Conservation (phyloP, 1,284 basidiomycete species). For the Blastosporella zonata region DNA sequence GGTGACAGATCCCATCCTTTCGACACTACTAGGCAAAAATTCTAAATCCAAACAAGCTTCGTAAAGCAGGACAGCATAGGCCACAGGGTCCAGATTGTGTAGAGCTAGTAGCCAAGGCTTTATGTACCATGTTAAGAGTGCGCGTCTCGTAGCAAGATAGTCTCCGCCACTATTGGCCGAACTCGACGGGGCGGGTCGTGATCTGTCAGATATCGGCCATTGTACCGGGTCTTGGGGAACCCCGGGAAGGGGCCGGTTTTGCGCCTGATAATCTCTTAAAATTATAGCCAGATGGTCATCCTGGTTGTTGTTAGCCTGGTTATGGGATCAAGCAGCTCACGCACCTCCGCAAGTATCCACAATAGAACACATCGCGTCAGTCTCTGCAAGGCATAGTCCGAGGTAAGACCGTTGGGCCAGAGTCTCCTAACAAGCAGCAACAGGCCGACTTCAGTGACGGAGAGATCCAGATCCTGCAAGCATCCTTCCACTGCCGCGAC, state of each 20-base stretch:
- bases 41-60: slow-evolving; percentile 48
- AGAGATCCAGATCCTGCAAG: slow-evolving; percentile 65
- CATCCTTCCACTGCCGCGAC: slow-evolving; percentile 71
- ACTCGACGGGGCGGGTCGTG: slow-evolving; percentile 36
- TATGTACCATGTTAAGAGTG: slow-evolving; percentile 50
- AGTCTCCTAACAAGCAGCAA: slow-evolving; percentile 61
- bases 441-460: slow-evolving; percentile 71
- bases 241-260: slow-evolving; percentile 56
- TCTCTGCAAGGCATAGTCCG: slow-evolving; percentile 60
- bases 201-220: slow-evolving; percentile 46
- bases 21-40: slow-evolving; percentile 12
- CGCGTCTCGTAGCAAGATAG: slow-evolving; percentile 56
- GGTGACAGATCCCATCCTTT: slow-evolving; percentile 6
- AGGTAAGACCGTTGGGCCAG: slow-evolving; percentile 71
- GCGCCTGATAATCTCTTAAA: slow-evolving; percentile 61
- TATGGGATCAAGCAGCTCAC: slow-evolving; percentile 13
- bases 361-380: slow-evolving; percentile 50
- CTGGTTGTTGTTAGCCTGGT: slow-evolving; percentile 30
- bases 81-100: slow-evolving; percentile 51
- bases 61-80: slow-evolving; percentile 49
- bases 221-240: slow-evolving; percentile 44
- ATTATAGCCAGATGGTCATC: slow-evolving; percentile 60
- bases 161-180: slow-evolving; percentile 61
- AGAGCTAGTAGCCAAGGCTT: slow-evolving; percentile 62
- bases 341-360: slow-evolving; percentile 68